These are phyloP conservation scores for Jaenimonas drosophilae DNA, from an alignment of 208 protist species.

Conservation along the genomic window DNA sequence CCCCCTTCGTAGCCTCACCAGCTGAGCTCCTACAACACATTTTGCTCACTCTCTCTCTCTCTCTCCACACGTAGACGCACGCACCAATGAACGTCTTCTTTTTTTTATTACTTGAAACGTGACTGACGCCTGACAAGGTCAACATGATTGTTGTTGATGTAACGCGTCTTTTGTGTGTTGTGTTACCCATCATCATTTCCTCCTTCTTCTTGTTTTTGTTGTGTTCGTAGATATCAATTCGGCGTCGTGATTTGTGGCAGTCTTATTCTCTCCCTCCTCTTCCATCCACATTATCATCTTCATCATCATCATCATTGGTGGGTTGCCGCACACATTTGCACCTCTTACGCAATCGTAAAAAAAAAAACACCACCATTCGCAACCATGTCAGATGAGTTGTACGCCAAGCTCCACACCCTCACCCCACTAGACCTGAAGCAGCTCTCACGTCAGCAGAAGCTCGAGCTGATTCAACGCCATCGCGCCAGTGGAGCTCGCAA, in stretches of 20 bases:
- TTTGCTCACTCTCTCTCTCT: too few relatives aligned
- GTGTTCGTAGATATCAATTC: background rate
- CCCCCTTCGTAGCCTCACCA: too few relatives aligned
- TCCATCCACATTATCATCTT: slow-evolving; percentile 1
- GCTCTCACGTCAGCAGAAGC: slow-evolving; percentile 53
- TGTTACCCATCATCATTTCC: too few relatives aligned
- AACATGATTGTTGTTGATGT: too few relatives aligned
- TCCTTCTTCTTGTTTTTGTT: slow-evolving; percentile 2
- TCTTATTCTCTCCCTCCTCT: background rate
- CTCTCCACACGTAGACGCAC: too few relatives aligned
- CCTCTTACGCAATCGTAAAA: background rate
- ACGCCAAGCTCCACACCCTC: slow-evolving; percentile 30
- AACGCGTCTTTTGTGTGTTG: too few relatives aligned
- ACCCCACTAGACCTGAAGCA: slow-evolving; percentile 69
- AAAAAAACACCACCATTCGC: background rate
- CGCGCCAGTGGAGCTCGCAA: slow-evolving; percentile 35
- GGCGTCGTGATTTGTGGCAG: too few relatives aligned
- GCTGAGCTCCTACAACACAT: too few relatives aligned
- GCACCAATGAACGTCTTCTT: too few relatives aligned
- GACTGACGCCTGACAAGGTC: too few relatives aligned
- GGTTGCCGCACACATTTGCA: background rate
- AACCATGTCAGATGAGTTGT: slow-evolving; percentile 6
- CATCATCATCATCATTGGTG: slow-evolving; percentile 1
- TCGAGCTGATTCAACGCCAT: slow-evolving; percentile 39
- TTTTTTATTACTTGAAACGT: too few relatives aligned